Percentiles rank a stretch among this genome's conserved stretches.
Conservation (phyloP, 495 filamentous ascomycete genomes). For the Xylaria flabelliformis region DNA sequence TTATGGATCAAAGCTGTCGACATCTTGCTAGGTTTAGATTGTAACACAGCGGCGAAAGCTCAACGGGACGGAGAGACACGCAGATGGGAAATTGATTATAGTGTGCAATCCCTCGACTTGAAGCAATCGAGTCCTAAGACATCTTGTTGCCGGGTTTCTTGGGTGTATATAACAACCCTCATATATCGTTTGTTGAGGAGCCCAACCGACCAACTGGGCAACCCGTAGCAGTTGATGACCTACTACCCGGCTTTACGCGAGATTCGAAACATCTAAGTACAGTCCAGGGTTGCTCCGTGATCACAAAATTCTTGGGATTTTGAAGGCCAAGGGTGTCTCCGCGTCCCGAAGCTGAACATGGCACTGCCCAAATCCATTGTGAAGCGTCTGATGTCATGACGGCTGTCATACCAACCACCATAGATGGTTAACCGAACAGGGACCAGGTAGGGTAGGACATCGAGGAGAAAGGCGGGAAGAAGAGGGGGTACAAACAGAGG, state of each 20-base stretch:
- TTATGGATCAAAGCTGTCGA: constrained; percentile 31
- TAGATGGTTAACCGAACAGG: constrained; percentile 33
- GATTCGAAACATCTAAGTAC: constrained; percentile 13
- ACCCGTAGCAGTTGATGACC: not conserved
- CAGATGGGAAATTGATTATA: constrained; percentile 18
- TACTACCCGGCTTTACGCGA: not conserved
- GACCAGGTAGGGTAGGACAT: constrained; percentile 21
- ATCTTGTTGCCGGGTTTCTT: not conserved
- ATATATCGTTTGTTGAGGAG: constrained; percentile 28
- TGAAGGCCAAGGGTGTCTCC: not conserved
- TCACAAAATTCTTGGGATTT: constrained; percentile 21
- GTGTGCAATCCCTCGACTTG: constrained; percentile 26
- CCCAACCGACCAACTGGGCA: constrained; percentile 1
- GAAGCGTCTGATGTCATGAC: constrained; percentile 33
- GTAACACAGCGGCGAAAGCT: constrained; percentile 27
- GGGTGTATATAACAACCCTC: constrained; percentile 26
- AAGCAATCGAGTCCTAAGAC: constrained; percentile 28
- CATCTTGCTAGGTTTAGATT: constrained; percentile 23
- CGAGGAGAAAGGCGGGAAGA: constrained; percentile 32
- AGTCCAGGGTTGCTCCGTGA: constrained; percentile 22
- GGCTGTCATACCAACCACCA: constrained; percentile 29
- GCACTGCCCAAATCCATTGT: constrained; percentile 21
- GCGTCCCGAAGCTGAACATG: constrained; percentile 12
- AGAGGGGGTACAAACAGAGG: constrained; percentile 35
- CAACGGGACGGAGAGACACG: constrained; percentile 33